Evolutionary conservation across 2,329 filamentous ascomycete genomes (phyloP).

Genomic region (Mariannaea sp.): DNA sequence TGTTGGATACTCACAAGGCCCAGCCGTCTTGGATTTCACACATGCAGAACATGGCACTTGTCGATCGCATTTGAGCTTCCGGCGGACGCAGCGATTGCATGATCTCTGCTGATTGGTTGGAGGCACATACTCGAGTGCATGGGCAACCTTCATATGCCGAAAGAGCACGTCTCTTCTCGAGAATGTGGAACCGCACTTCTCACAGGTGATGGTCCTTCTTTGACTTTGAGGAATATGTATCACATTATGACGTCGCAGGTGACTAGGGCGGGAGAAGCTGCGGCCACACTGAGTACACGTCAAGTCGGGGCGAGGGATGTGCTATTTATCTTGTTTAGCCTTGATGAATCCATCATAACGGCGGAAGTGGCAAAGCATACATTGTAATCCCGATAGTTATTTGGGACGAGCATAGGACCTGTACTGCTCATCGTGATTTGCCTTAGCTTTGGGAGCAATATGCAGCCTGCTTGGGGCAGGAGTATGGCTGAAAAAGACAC

Average conservation of each 20-base stretch:
- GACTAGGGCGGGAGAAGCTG: constrained; percentile 34
- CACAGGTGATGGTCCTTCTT: constrained; percentile 27
- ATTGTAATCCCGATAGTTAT: not conserved
- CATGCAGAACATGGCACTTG: constrained; percentile 33
- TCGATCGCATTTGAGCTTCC: constrained; percentile 37
- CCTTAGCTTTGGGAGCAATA: not conserved
- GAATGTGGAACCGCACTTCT: constrained; percentile 31
- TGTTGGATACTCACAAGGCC: constrained; percentile 20
- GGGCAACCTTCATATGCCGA: constrained; percentile 35
- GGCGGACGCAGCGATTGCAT: constrained; percentile 37
- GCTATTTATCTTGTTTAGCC: not conserved
- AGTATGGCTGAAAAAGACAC: too few relatives aligned
- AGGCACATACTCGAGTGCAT: constrained; percentile 26
- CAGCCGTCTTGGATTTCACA: constrained; percentile 7
- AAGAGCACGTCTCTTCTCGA: constrained; percentile 37
- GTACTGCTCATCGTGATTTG: not conserved
- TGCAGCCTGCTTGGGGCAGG: not conserved
- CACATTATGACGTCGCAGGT: constrained; percentile 37
- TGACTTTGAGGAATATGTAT: constrained; percentile 35
- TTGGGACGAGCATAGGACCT: not conserved
- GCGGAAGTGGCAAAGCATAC: not conserved
- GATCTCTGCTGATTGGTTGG: constrained; percentile 32
- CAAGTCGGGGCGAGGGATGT: not conserved
- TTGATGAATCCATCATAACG: not conserved
- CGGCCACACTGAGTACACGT: constrained; percentile 32